Percentiles rank a stretch among this genome's conserved stretches.
Conservation (phyloP, 371 early-diverging fungal species). For the Mortierella sp. region DNA sequence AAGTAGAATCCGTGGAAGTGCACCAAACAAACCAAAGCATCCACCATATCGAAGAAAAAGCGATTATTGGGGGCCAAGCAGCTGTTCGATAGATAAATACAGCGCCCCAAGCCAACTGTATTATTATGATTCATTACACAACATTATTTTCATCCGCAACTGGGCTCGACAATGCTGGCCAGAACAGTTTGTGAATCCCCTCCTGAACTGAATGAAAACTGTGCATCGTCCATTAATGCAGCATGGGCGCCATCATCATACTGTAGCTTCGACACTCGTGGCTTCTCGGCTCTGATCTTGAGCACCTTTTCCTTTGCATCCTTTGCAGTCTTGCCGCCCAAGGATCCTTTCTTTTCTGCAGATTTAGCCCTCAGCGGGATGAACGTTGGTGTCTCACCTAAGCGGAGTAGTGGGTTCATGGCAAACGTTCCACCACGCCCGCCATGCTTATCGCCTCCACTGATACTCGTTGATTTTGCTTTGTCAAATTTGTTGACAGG, state of each 20-base stretch:
- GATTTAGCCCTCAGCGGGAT: constrained; percentile 16
- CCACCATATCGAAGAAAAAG: not conserved
- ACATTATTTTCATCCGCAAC: constrained; percentile 41
- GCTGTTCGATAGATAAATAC: too few species aligned
- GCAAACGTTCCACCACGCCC: constrained; percentile 49
- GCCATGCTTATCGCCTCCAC: constrained; percentile 46
- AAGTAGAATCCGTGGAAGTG: constrained; percentile 18
- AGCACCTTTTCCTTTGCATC: constrained; percentile 28
- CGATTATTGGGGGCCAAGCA: too few species aligned
- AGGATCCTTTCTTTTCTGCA: not conserved
- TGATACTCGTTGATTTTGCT: constrained; percentile 41
- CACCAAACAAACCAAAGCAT: not conserved
- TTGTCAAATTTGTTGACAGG: constrained; percentile 33
- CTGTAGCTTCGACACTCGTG: constrained; percentile 30
- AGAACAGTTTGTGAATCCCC: constrained; percentile 38
- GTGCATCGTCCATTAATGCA: constrained; percentile 39
- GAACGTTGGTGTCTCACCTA: constrained; percentile 49
- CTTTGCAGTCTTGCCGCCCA: constrained; percentile 14
- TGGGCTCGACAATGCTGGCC: constrained; percentile 49
- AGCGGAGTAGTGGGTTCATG: constrained; percentile 37
- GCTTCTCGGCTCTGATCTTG: constrained; percentile 31
- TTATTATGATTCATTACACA: not conserved
- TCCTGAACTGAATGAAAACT: constrained; percentile 24
- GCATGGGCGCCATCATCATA: constrained; percentile 42
- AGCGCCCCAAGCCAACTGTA: not conserved